Evolutionary conservation across 305 asterid genomes (phyloP).

Genomic region (Solanum hybrid): DNA sequence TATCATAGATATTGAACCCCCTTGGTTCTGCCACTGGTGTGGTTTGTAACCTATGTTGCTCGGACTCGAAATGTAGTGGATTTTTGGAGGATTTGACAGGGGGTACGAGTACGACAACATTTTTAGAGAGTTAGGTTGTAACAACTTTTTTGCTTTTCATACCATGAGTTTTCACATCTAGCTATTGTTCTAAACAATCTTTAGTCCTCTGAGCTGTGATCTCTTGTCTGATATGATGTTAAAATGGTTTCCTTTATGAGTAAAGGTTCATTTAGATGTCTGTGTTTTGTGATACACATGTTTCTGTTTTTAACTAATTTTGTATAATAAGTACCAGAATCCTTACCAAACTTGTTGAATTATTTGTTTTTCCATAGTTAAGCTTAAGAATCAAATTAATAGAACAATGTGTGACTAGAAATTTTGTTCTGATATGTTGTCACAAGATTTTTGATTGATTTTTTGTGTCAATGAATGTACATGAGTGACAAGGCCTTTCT

Average conservation of each 20-base stretch:
- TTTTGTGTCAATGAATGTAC: slow-evolving; percentile 1
- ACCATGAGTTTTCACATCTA: slow-evolving; percentile 1
- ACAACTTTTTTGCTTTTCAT: slow-evolving; percentile 11
- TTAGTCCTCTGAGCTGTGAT: background rate
- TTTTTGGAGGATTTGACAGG: background rate
- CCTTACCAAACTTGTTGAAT: background rate
- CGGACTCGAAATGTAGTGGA: background rate
- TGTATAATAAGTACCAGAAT: background rate
- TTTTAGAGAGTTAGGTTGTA: background rate
- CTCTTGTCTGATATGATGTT: slow-evolving; percentile 4
- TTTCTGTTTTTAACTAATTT: background rate
- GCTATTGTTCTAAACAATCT: background rate
- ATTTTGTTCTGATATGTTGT: background rate
- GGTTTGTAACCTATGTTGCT: background rate
- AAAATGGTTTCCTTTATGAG: background rate
- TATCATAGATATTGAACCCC: background rate
- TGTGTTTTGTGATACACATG: background rate
- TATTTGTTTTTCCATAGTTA: background rate
- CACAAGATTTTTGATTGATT: background rate
- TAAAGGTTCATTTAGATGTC: background rate
- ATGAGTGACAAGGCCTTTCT: slow-evolving; percentile 7
- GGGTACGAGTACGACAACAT: background rate
- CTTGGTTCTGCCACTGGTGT: background rate
- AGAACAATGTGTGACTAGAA: background rate
- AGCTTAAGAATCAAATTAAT: background rate